Base-by-base conservation (phyloP, 2,329 filamentous ascomycete species). In the Nannizzia gypsea region DNA sequence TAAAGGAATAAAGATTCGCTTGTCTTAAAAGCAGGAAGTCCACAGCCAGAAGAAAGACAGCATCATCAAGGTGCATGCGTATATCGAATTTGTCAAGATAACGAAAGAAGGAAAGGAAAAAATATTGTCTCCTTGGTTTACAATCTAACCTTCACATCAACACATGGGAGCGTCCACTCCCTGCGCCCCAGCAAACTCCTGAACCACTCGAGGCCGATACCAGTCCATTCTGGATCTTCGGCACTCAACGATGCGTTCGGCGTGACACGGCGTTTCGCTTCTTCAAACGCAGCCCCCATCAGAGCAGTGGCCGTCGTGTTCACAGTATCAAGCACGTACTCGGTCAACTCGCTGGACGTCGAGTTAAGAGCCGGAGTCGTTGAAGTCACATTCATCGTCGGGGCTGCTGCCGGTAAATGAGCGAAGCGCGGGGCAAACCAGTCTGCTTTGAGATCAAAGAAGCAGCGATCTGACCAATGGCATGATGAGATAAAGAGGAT, bases 401-500 rank as follows among this genome's bases (percentile, higher is more conserved):
- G n/a, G n/a, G 11, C 15, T 26, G 48, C 28, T 54, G 13, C 48
- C 2, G 48, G 26, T 22, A 57, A 15, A 17, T 57, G 55, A 72
- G 77, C 66, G 61, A 80, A 77, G 13, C 89, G 82, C n/a, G 91
- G 86, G 66, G 91, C 85, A 74, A 97, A 97, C 92, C 91, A 97
- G 76, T 95, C 90, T 68, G 85, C 88, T 66, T 80, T 82, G 68
- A 96, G 88, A 77, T 97, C 92, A 79, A 97, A 93, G 77, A 97
- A 93, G 72, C 89, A 93, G 59, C 85, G 84, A 71, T 91, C 88
- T 65, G 87, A 88, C 89, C 89, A 93, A 80, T 91, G 87, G 74
- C 89, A 93, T 26, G 87, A 90, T 26, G 90, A 95, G 66, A 91
- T 82, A 78, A 96, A 95, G 67, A 99, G 89, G 67, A 97, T 90